A percentile compares a stretch with the other conserved stretches of the same genome.
phyloP scores from a whole-genome alignment of 148 eudicot species.

The Heliamphora exappendiculata region DNA sequence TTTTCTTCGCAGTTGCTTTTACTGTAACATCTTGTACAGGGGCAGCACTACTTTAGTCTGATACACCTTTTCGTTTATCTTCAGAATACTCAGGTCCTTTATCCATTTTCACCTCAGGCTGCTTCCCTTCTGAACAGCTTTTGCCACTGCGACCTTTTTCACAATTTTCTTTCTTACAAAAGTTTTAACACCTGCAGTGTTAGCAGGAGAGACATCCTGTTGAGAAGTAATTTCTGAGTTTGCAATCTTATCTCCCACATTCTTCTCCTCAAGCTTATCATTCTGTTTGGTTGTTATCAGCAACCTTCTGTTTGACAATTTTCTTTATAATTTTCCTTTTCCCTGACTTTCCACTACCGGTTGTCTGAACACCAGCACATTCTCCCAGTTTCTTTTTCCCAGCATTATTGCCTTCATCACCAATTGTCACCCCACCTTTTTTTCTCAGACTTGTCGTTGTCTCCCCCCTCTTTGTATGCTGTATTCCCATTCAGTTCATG shows the following conservation, averaged over 20 bases:
- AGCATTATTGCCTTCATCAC: constrained; percentile 26
- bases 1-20: constrained; percentile 58
- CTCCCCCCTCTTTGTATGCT: constrained; percentile 25
- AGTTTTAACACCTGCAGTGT: constrained; percentile 39
- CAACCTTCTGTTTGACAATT: constrained; percentile 62
- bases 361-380: constrained; percentile 19
- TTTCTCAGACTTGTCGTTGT: constrained; percentile 24
- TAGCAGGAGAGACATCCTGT: constrained; percentile 37
- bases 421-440: constrained; percentile 25
- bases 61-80: constrained; percentile 31
- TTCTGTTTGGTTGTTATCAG: constrained; percentile 28
- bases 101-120: constrained; percentile 24
- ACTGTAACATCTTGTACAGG: constrained; percentile 31
- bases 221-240: constrained; percentile 32
- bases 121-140: constrained; percentile 17
- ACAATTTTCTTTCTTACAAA: constrained; percentile 46
- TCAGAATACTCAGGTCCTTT: constrained; percentile 27
- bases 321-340: constrained; percentile 73
- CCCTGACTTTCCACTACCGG: constrained; percentile 32
- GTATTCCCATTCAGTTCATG: constrained; percentile 18
- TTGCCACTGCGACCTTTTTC: constrained; percentile 37
- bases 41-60: constrained; percentile 27
- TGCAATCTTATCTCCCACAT: constrained; percentile 21
- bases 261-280: constrained; percentile 35
- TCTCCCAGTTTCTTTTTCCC: constrained; percentile 28